Percentiles rank a stretch among this genome's conserved stretches.
phyloP scores from a whole-genome alignment of 495 filamentous ascomycete species.

The Xylaria grammica region DNA sequence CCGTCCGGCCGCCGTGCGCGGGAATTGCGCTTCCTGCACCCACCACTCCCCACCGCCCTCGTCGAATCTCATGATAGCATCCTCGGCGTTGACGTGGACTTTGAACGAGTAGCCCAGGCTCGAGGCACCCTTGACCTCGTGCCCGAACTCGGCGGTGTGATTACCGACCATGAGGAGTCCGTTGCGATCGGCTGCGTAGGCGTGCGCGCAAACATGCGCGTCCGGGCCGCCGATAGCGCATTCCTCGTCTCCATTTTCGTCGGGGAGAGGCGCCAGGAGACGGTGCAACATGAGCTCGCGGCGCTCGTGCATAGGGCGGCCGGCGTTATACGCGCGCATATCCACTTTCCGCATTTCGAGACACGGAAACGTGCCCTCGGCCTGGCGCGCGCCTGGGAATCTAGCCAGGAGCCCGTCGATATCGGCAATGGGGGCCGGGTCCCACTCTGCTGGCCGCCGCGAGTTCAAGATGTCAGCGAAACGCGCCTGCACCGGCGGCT shows the following conservation, averaged over 20 bases:
- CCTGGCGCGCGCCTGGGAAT: conserved; percentile 32
- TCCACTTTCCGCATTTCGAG: conserved; percentile 68
- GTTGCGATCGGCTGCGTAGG: conserved; percentile 72
- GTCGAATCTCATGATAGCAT: conserved; percentile 45
- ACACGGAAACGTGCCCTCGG: conserved; percentile 57
- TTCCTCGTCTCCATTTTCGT: conserved; percentile 2
- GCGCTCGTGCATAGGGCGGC: conserved; percentile 56
- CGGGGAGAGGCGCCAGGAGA: conserved; percentile 51
- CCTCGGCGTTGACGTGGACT: conserved; percentile 58
- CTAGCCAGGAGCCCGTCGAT: conserved; percentile 34
- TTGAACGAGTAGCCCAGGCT: conserved; percentile 67
- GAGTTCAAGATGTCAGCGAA: conserved; percentile 43
- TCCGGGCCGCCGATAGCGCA: conserved; percentile 29
- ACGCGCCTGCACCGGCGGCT: conserved; percentile 41
- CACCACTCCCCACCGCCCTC: conserved; percentile 63
- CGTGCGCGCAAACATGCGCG: conserved; percentile 66
- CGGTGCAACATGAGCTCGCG: conserved; percentile 66
- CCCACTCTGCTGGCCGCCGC: conserved; percentile 43
- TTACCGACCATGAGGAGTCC: conserved; percentile 68
- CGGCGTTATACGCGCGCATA: conserved; percentile 60
- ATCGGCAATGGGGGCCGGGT: conserved; percentile 48
- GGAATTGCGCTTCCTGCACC: conserved; percentile 68
- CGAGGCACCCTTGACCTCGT: conserved; percentile 57
- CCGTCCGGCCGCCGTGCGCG: conserved; percentile 59
- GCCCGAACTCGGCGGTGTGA: conserved; percentile 57